These are phyloP conservation scores for Phaeoacremonium minimum DNA, from an alignment of 2,329 filamentous ascomycete genomes.

Conservation along the genomic window DNA sequence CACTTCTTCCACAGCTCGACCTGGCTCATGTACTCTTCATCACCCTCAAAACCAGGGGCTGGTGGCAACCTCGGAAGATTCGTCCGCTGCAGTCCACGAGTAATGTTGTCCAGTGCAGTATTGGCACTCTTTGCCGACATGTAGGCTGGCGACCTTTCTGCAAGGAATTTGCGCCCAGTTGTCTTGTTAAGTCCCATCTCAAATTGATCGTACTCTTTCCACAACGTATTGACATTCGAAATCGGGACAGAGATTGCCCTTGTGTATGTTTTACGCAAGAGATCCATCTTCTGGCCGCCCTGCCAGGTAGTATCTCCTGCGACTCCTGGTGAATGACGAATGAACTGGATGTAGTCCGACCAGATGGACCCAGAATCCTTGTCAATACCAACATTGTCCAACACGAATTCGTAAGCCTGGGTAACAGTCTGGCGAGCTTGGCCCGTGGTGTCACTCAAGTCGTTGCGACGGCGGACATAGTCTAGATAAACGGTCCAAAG, in stretches of 20 bases:
- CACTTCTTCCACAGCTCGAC: conserved; percentile 88
- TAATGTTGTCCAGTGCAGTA: conserved; percentile 86
- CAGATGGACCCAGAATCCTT: conserved; percentile 86
- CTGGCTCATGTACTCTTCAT: conserved; percentile 78
- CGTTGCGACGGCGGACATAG: conserved; percentile 88
- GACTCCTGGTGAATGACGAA: conserved; percentile 81
- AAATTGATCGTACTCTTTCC: conserved; percentile 98
- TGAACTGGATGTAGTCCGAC: conserved; percentile 92
- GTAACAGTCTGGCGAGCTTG: conserved; percentile 74
- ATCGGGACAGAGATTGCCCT: conserved; percentile 85
- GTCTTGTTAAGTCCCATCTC: conserved; percentile 92
- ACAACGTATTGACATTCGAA: conserved; percentile 74
- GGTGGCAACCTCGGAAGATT: conserved; percentile 81
- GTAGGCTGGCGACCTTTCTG: conserved; percentile 87
- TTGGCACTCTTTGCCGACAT: conserved; percentile 94
- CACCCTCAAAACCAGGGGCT: conserved; percentile 78
- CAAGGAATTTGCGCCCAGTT: conserved; percentile 88
- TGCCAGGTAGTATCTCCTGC: conserved; percentile 89
- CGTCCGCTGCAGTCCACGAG: conserved; percentile 68
- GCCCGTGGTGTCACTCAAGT: conserved; percentile 76
- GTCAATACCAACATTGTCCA: conserved; percentile 86
- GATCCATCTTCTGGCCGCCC: conserved; percentile 96
- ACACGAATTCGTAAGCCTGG: conserved; percentile 87
- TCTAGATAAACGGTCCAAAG: conserved; percentile 94
- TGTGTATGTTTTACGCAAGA: conserved; percentile 87